Conservation (phyloP, 257 asterid genomes). For the Nicotiana knightiana region DNA sequence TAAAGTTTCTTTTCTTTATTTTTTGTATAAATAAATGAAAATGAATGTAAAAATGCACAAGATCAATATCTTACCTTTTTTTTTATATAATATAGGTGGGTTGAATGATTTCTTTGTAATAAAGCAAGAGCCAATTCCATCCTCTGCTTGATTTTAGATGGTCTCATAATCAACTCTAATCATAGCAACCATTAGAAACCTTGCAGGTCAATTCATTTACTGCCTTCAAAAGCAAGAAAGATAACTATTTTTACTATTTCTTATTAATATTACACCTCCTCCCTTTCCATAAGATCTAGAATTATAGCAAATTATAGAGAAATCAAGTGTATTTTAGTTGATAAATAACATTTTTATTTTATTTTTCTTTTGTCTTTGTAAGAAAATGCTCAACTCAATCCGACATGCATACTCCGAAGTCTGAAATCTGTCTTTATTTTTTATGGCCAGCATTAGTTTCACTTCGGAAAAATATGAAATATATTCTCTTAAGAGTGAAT, state of each 20-base stretch:
- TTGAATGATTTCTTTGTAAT: conserved; percentile 43
- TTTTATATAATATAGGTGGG: not conserved
- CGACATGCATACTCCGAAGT: too few relatives aligned
- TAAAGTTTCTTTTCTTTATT: not conserved
- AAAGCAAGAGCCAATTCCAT: conserved; percentile 31
- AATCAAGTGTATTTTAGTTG: not conserved
- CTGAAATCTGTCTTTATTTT: too few relatives aligned
- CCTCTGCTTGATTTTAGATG: conserved; percentile 16
- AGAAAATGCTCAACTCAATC: too few relatives aligned
- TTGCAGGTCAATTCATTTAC: conserved; percentile 33
- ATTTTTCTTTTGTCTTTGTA: too few relatives aligned
- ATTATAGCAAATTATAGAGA: not conserved
- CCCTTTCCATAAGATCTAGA: not conserved
- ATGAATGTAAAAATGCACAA: not conserved
- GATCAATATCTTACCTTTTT: not conserved
- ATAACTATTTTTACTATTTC: not conserved
- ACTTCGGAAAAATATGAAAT: not conserved
- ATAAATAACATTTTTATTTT: not conserved
- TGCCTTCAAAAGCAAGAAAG: conserved; percentile 35
- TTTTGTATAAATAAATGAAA: not conserved
- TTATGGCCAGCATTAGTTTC: not conserved
- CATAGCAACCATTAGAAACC: conserved; percentile 29
- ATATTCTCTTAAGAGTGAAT: not conserved
- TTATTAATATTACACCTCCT: not conserved
- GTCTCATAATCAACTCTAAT: conserved; percentile 31